A percentile compares a stretch with the other conserved stretches of the same genome.
These are phyloP conservation scores for Zygnema circumcarinatum DNA, from an alignment of 139 green algal genomes.

Conservation along the genomic window DNA sequence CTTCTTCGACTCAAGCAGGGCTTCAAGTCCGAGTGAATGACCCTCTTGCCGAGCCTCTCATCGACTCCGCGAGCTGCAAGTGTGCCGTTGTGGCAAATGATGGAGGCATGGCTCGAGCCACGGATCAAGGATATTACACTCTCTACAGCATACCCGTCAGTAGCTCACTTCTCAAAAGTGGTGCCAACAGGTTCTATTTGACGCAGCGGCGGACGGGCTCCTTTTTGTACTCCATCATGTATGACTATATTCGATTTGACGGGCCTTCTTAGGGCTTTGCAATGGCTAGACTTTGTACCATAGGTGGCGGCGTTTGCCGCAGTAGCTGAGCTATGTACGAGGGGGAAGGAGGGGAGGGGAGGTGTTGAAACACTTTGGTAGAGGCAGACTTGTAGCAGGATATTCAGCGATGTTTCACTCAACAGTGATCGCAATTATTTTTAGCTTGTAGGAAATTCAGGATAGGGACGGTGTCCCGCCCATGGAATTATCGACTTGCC, in stretches of 20 bases:
- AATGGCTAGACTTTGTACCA: no score
- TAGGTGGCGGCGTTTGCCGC: no score
- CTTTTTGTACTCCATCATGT: conserved; percentile 43
- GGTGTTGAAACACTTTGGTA: no score
- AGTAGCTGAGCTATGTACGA: no score
- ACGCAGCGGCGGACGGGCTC: neutral
- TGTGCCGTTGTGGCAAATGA: neutral
- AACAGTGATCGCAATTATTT: no score
- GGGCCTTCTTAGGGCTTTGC: no score
- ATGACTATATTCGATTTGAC: conserved; percentile 51
- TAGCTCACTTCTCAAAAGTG: neutral
- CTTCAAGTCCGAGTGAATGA: conserved; percentile 26
- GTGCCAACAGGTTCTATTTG: conserved; percentile 16
- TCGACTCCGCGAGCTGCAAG: conserved; percentile 16
- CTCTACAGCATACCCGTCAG: conserved; percentile 22
- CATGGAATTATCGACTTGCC: no score
- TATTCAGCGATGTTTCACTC: no score
- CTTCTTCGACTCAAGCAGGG: neutral
- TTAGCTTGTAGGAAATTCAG: no score
- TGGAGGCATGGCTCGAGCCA: conserved; percentile 27
- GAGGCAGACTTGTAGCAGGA: no score
- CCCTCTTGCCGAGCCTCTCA: neutral
- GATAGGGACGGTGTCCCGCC: no score
- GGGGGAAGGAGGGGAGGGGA: no score
- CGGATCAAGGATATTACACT: conserved; percentile 19